phyloP scores from a whole-genome alignment of 371 early-diverging fungal species.

The Rhizomucor miehei region DNA sequence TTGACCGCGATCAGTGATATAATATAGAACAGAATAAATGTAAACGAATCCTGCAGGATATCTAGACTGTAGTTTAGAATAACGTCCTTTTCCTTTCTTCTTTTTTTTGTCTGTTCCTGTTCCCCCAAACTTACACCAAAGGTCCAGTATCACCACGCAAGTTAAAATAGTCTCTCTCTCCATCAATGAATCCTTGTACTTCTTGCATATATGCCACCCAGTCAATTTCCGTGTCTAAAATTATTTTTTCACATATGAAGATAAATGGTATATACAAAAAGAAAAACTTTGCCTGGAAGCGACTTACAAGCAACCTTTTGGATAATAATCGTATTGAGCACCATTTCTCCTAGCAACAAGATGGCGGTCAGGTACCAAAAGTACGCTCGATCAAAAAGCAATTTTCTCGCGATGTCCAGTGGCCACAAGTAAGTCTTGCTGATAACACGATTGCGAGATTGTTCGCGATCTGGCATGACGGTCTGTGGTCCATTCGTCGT shows the following conservation, averaged over 20 bases:
- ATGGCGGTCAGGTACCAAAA: constrained; percentile 64
- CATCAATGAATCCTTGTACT: constrained; percentile 70
- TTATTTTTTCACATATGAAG: too few relatives aligned
- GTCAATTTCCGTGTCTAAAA: constrained; percentile 90
- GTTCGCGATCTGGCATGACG: too few relatives aligned
- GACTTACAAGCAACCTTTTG: constrained; percentile 50
- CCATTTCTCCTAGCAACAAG: constrained; percentile 48
- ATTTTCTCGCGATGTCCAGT: neutral
- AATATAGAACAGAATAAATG: constrained; percentile 70
- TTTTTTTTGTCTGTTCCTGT: neutral
- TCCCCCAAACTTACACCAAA: constrained; percentile 58
- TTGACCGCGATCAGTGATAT: constrained; percentile 67
- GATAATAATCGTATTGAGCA: constrained; percentile 52
- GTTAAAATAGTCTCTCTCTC: constrained; percentile 79
- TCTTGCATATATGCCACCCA: constrained; percentile 95
- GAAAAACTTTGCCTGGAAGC: neutral
- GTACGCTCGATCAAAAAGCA: constrained; percentile 54
- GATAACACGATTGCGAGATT: too few relatives aligned
- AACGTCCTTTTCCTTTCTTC: neutral
- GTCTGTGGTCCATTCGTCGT: too few relatives aligned
- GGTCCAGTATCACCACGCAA: constrained; percentile 92
- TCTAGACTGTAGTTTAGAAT: constrained; percentile 23
- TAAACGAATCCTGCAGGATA: constrained; percentile 95
- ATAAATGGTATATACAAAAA: neutral
- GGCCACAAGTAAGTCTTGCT: too few relatives aligned